phyloP scores from a whole-genome alignment of 1,139 yeast species.

The Protomyces lactucae-debilis region DNA sequence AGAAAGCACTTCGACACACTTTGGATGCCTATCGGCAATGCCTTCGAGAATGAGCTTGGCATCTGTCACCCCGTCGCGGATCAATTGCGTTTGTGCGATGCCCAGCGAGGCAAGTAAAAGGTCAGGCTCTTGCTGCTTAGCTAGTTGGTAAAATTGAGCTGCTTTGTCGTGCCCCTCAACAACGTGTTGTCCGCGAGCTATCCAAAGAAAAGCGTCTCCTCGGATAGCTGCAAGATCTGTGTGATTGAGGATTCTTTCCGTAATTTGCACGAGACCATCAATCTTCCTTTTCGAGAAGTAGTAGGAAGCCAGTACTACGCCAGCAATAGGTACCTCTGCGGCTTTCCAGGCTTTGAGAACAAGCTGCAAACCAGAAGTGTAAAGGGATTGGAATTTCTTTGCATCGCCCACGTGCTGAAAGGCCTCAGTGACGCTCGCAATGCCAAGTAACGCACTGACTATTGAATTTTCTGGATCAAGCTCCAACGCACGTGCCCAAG shows the following conservation, averaged over 20 bases:
- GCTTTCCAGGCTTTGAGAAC: slow-evolving; percentile 42
- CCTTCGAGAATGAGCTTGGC: slow-evolving; percentile 81
- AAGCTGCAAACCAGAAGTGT: slow-evolving; percentile 40
- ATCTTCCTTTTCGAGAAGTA: slow-evolving; percentile 59
- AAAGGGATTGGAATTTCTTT: slow-evolving; percentile 38
- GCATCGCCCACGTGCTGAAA: slow-evolving; percentile 42
- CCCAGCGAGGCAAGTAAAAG: slow-evolving; percentile 70
- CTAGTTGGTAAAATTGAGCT: slow-evolving; percentile 65
- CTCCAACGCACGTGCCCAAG: slow-evolving; percentile 79
- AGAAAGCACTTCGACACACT: slow-evolving; percentile 69
- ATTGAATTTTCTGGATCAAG: slow-evolving; percentile 58
- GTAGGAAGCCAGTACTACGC: slow-evolving; percentile 50
- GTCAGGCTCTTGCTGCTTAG: slow-evolving; percentile 39
- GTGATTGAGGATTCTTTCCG: slow-evolving; percentile 48
- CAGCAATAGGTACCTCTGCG: slow-evolving; percentile 43
- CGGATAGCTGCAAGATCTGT: slow-evolving; percentile 46
- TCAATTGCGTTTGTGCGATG: slow-evolving; percentile 76
- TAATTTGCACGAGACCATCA: slow-evolving; percentile 54
- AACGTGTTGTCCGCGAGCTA: slow-evolving; percentile 68
- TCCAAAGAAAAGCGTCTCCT: slow-evolving; percentile 83
- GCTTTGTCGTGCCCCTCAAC: slow-evolving; percentile 60
- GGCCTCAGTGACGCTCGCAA: slow-evolving; percentile 64
- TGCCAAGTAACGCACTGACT: slow-evolving; percentile 61
- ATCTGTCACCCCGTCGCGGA: slow-evolving; percentile 71
- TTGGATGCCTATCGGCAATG: slow-evolving; percentile 61